These are phyloP conservation scores for Lactarius evosmus DNA, from an alignment of 768 basidiomycete genomes.

Conservation along the genomic window DNA sequence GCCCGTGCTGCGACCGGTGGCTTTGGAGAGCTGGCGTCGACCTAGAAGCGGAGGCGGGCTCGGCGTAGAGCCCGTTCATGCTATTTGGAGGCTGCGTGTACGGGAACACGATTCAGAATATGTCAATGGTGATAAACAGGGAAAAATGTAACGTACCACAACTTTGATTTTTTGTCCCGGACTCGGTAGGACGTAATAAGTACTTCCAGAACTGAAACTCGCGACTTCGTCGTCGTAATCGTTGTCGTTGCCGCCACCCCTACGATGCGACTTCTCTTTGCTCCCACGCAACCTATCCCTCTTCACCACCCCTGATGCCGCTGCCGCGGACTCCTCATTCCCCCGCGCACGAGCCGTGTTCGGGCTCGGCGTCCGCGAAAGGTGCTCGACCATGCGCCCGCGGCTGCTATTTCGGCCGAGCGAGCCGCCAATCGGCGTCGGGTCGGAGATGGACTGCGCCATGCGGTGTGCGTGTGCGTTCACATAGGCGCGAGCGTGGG, in stretches of 20 bases:
- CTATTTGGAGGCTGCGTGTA: constrained; percentile 13
- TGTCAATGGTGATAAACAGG: background rate
- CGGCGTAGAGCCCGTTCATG: constrained; percentile 20
- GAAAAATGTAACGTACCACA: constrained; percentile 51
- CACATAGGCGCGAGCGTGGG: background rate
- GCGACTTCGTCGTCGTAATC: constrained; percentile 35
- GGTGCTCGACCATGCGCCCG: constrained; percentile 24
- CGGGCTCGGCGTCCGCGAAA: constrained; percentile 27
- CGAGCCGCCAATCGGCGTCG: constrained; percentile 22
- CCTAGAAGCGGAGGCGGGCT: constrained; percentile 18
- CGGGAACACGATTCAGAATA: background rate
- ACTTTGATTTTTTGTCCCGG: constrained; percentile 74
- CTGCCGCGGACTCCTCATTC: background rate
- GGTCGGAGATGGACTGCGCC: constrained; percentile 26
- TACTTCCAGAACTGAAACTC: constrained; percentile 60
- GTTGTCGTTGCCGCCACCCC: background rate
- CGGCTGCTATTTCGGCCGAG: constrained; percentile 13
- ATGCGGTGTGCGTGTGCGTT: constrained; percentile 16
- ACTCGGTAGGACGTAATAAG: constrained; percentile 70
- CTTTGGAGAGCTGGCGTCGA: constrained; percentile 21
- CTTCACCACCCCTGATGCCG: background rate
- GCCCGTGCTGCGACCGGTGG: constrained; percentile 9
- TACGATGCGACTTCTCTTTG: constrained; percentile 10
- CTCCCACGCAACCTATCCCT: constrained; percentile 8
- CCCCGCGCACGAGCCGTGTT: constrained; percentile 2